These are phyloP conservation scores for Fusarium humuli DNA, from an alignment of 2,329 filamentous ascomycete genomes.

Conservation along the genomic window DNA sequence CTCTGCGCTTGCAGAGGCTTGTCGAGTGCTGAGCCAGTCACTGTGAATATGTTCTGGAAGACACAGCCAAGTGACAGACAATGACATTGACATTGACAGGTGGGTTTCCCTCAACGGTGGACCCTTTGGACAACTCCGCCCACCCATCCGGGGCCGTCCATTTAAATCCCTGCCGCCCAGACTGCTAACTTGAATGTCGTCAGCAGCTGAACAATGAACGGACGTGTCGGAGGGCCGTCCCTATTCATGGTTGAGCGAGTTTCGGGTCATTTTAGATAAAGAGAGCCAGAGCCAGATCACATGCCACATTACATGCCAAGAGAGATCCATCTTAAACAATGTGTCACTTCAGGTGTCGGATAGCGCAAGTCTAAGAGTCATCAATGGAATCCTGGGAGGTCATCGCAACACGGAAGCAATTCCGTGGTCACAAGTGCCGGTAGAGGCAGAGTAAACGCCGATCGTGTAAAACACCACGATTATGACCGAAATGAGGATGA, in stretches of 20 bases:
- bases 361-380: background rate
- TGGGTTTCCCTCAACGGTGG: conserved; percentile 15
- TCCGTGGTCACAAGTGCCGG: conserved; percentile 7
- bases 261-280: conserved; percentile 1
- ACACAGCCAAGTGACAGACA: background rate
- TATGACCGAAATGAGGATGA: background rate
- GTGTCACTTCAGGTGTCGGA: conserved; percentile 13
- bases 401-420: conserved; percentile 2
- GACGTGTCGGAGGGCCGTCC: background rate
- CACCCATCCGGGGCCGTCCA: conserved; percentile 27
- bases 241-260: background rate
- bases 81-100: conserved; percentile 18
- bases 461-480: background rate
- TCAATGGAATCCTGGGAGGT: conserved; percentile 10
- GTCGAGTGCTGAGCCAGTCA: background rate
- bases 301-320: background rate
- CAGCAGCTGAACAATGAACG: conserved; percentile 27
- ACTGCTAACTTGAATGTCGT: conserved; percentile 19
- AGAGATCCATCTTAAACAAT: conserved; percentile 17
- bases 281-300: background rate
- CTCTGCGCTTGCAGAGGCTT: background rate
- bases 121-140: conserved; percentile 15
- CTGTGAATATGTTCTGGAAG: conserved; percentile 1
- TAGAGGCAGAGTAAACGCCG: background rate
- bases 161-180: conserved; percentile 30